phyloP scores from a whole-genome alignment of 202 grass and related monocot genomes.

The Zizania palustris region DNA sequence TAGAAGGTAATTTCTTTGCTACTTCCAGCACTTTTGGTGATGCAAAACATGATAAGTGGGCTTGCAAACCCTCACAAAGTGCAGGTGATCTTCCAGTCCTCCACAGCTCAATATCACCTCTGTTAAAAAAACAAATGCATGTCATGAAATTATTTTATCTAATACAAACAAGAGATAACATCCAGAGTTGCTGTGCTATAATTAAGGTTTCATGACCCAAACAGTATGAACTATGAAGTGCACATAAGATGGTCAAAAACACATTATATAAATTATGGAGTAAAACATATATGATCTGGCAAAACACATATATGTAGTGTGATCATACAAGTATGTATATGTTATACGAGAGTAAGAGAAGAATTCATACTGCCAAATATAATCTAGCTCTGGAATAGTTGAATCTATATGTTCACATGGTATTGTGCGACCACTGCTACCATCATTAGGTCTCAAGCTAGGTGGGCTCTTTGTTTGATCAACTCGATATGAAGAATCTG shows the following conservation, averaged over 20 bases:
- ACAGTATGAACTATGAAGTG: background rate
- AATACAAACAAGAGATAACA: background rate
- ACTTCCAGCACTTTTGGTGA: constrained; percentile 67
- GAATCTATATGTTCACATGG: constrained; percentile 50
- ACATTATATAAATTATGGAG: constrained; percentile 9
- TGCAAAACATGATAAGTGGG: constrained; percentile 76
- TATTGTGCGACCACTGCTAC: constrained; percentile 32
- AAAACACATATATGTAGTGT: constrained; percentile 9
- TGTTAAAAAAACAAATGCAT: constrained; percentile 37
- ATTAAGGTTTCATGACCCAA: background rate
- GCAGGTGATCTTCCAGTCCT: constrained; percentile 61
- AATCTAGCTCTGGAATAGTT: constrained; percentile 69
- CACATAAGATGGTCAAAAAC: background rate
- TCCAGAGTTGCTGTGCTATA: background rate
- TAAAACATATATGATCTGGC: background rate
- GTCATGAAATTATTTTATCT: background rate
- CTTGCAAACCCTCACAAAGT: constrained; percentile 85
- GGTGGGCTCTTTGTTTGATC: constrained; percentile 47
- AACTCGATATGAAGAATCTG: constrained; percentile 41
- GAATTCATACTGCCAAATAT: constrained; percentile 84
- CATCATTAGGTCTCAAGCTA: constrained; percentile 42
- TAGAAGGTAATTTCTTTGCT: constrained; percentile 67
- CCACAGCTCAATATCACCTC: constrained; percentile 81
- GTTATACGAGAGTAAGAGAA: constrained; percentile 5
- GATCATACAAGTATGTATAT: background rate